phyloP scores from a whole-genome alignment of 257 asterid species.

The Solanum paucissectum region DNA sequence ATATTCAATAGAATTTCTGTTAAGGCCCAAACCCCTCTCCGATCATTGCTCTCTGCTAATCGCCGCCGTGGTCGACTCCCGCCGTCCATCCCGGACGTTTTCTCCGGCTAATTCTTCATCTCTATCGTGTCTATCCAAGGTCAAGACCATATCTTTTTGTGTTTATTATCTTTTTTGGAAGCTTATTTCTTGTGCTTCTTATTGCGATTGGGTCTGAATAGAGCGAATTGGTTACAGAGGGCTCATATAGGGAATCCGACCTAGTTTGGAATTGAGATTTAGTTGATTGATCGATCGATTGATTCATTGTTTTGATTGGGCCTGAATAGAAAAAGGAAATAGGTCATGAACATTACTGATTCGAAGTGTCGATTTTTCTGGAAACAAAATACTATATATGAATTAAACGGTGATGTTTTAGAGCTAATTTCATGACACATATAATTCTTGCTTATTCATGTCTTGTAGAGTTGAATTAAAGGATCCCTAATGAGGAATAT shows the following conservation, averaged over 20 bases:
- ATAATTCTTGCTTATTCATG: neutral
- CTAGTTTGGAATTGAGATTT: neutral
- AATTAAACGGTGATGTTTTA: neutral
- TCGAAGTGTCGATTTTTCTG: neutral
- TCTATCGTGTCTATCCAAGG: neutral
- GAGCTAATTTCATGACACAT: neutral
- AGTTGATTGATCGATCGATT: neutral
- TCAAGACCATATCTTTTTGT: neutral
- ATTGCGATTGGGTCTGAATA: neutral
- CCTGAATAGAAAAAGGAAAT: neutral
- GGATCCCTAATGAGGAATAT: neutral
- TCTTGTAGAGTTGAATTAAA: neutral
- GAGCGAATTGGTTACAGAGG: neutral
- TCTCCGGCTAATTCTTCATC: neutral
- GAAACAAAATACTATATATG: neutral
- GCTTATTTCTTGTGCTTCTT: neutral
- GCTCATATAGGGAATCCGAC: neutral
- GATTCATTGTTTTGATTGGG: neutral
- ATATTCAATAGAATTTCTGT: neutral
- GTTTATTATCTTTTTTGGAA: neutral
- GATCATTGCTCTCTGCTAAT: neutral
- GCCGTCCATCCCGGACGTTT: neutral
- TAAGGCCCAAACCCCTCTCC: neutral
- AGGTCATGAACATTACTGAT: neutral
- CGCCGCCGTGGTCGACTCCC: neutral